Percentiles rank a stretch among this genome's conserved stretches.
These are phyloP conservation scores for Epichloe hybrida DNA, from an alignment of 2,329 filamentous ascomycete genomes.

Conservation along the genomic window DNA sequence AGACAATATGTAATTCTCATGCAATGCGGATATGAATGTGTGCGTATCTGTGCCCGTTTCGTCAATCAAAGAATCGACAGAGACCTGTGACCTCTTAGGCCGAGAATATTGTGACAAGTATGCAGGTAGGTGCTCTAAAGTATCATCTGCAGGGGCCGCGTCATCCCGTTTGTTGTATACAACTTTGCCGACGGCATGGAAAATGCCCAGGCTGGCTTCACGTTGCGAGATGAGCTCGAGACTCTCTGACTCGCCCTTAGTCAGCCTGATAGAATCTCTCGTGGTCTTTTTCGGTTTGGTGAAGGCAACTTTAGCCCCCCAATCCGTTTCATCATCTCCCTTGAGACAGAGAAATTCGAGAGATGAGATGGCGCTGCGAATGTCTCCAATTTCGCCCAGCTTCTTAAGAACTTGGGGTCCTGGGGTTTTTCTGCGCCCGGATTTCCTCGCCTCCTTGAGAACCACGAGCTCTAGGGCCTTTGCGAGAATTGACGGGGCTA, in stretches of 20 bases:
- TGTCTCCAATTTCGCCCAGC: conserved; percentile 78
- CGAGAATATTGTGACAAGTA: conserved; percentile 44
- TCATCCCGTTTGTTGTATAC: conserved; percentile 87
- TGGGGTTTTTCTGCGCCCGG: conserved; percentile 60
- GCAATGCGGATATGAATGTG: conserved; percentile 78
- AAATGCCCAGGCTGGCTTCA: conserved; percentile 83
- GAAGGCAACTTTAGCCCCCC: conserved; percentile 62
- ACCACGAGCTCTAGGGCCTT: conserved; percentile 76
- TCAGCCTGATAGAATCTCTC: conserved; percentile 47
- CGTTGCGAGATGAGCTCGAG: conserved; percentile 72
- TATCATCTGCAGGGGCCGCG: conserved; percentile 24
- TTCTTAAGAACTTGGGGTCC: conserved; percentile 65
- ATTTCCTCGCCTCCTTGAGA: conserved; percentile 71
- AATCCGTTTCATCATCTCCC: conserved; percentile 58
- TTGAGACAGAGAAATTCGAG: conserved; percentile 86
- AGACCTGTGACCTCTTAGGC: conserved; percentile 50
- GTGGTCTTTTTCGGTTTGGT: conserved; percentile 51
- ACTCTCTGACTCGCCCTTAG: conserved; percentile 64
- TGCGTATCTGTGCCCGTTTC: conserved; percentile 86
- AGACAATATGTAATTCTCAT: conserved; percentile 86
- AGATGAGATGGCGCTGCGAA: conserved; percentile 82
- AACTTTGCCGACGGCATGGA: conserved; percentile 91
- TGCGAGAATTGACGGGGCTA: conserved; percentile 72
- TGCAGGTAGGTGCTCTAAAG: conserved; percentile 42
- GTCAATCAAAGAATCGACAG: conserved; percentile 67